A percentile compares a stretch with the other conserved stretches of the same genome.
These are phyloP conservation scores for Exobasidium rhododendri DNA, from an alignment of 1,284 basidiomycete species.

Conservation along the genomic window DNA sequence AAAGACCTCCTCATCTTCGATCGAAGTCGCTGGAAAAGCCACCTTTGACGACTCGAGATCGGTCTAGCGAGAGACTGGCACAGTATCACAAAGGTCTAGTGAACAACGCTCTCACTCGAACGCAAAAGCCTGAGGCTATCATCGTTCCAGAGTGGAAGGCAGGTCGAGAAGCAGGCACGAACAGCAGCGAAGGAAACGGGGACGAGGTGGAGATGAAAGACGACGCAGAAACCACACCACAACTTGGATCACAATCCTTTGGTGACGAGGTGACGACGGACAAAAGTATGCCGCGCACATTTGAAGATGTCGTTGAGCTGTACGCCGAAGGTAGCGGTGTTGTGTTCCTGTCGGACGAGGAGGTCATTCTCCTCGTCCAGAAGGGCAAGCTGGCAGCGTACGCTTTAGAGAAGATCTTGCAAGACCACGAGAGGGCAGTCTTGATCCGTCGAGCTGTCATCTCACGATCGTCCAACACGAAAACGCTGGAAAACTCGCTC, in stretches of 20 bases:
- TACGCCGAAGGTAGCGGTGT: slow-evolving; percentile 71
- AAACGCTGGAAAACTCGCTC: slow-evolving; percentile 78
- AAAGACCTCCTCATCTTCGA: slow-evolving; percentile 9
- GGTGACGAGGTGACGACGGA: slow-evolving; percentile 24
- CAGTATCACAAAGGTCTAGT: slow-evolving; percentile 23
- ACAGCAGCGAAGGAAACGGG: slow-evolving; percentile 18
- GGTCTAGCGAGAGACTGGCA: neutral
- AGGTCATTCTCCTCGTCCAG: slow-evolving; percentile 82
- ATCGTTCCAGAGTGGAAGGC: slow-evolving; percentile 11
- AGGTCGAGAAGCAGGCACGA: slow-evolving; percentile 25
- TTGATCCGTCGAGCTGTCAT: slow-evolving; percentile 81
- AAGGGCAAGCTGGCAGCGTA: slow-evolving; percentile 91
- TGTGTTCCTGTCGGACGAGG: slow-evolving; percentile 77
- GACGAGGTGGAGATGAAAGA: slow-evolving; percentile 27
- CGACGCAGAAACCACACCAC: slow-evolving; percentile 19
- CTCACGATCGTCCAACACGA: slow-evolving; percentile 80
- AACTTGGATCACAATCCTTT: slow-evolving; percentile 27
- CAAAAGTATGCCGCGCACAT: slow-evolving; percentile 49
- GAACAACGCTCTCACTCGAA: neutral
- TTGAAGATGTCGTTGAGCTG: slow-evolving; percentile 81
- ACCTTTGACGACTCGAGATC: neutral
- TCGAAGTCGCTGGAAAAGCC: neutral
- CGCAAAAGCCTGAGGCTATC: neutral
- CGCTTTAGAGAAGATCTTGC: slow-evolving; percentile 87
- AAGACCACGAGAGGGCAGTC: slow-evolving; percentile 82